Evolutionary conservation across 805 yeast species (phyloP).

Genomic region (Pichia exigua): DNA sequence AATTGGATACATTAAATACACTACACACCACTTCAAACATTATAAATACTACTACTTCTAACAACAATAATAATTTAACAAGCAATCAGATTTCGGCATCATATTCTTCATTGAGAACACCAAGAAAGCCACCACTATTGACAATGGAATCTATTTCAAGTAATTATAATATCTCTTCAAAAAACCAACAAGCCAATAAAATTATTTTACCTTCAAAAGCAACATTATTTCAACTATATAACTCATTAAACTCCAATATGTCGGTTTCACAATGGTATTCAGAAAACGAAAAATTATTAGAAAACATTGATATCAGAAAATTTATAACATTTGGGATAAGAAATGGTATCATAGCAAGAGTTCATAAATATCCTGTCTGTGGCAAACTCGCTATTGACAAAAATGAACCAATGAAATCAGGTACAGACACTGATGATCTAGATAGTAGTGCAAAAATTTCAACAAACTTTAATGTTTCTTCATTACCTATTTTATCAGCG

Average conservation of each 20-base stretch:
- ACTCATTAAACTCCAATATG: conserved; percentile 71
- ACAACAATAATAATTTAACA: not conserved
- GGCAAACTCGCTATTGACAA: conserved; percentile 27
- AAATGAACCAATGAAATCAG: conserved; percentile 16
- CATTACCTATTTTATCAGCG: not conserved
- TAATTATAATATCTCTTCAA: not conserved
- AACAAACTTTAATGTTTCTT: not conserved
- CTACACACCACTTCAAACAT: not conserved
- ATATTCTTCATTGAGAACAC: not conserved
- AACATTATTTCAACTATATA: conserved; percentile 61
- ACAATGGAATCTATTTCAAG: conserved; percentile 5
- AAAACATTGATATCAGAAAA: conserved; percentile 71
- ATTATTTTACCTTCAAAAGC: conserved; percentile 51
- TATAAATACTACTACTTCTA: not conserved
- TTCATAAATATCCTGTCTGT: conserved; percentile 65
- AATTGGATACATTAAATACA: not conserved
- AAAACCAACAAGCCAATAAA: conserved; percentile 7
- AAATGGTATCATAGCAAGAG: conserved; percentile 74
- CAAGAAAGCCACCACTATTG: not conserved
- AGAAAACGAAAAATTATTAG: conserved; percentile 50
- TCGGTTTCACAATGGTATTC: conserved; percentile 76
- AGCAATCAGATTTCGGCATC: not conserved
- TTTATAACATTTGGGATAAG: conserved; percentile 82
- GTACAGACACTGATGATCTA: not conserved
- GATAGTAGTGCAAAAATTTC: not conserved